A percentile compares a stretch with the other conserved stretches of the same genome.
These are phyloP conservation scores for Teunomyces stri DNA, from an alignment of 805 yeast genomes.

Conservation along the genomic window DNA sequence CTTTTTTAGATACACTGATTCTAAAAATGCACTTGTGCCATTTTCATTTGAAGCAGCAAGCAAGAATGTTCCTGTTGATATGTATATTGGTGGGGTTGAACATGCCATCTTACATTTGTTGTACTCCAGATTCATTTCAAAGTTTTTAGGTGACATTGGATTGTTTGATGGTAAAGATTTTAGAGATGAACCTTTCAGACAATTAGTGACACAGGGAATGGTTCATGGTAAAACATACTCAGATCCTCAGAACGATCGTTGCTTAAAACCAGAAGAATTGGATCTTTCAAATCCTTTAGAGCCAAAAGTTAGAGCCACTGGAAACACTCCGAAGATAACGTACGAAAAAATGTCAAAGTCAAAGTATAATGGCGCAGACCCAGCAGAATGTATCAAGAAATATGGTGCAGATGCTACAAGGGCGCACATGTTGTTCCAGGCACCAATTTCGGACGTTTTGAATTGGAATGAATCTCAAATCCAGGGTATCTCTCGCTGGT, in stretches of 20 bases:
- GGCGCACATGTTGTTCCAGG: conserved; percentile 90
- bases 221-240: conserved; percentile 86
- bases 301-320: conserved; percentile 51
- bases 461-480: conserved; percentile 91
- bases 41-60: conserved; percentile 53
- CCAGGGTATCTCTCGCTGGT: conserved; percentile 86
- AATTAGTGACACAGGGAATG: conserved; percentile 93
- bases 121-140: conserved; percentile 82
- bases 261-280: conserved; percentile 76
- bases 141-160: conserved; percentile 67
- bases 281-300: conserved; percentile 37
- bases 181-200: conserved; percentile 77
- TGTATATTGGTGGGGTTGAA: conserved; percentile 93
- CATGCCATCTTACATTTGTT: conserved; percentile 92
- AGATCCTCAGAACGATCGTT: conserved; percentile 71
- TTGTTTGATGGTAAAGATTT: conserved; percentile 60
- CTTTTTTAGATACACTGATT: conserved; percentile 77
- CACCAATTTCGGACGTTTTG: conserved; percentile 77
- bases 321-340: conserved; percentile 50
- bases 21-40: conserved; percentile 55
- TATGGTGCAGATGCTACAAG: conserved; percentile 95
- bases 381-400: conserved; percentile 63
- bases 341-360: conserved; percentile 97
- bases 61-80: conserved; percentile 73
- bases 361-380: conserved; percentile 92